Evolutionary conservation across 2,329 filamentous ascomycete species (phyloP).

Genomic region (Uncinocarpus reesii): DNA sequence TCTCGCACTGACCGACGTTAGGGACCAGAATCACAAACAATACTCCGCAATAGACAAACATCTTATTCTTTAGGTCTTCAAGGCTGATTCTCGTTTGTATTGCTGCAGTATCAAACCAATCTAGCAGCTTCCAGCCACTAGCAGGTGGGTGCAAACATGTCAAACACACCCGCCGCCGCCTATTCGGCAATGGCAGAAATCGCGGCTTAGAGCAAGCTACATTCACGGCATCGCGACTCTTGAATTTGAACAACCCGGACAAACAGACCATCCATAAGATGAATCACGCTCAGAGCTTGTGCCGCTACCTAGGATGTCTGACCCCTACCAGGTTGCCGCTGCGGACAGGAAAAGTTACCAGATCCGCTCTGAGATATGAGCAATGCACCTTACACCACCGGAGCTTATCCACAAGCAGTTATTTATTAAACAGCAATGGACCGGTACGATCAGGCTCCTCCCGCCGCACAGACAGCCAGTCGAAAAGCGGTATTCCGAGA

Average conservation of each 20-base stretch:
- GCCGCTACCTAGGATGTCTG: not conserved
- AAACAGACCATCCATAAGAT: not conserved
- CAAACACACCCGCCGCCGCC: too few species aligned
- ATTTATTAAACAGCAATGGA: not conserved
- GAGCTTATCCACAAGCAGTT: slow-evolving; percentile 3
- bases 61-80: too few species aligned
- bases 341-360: not conserved
- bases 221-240: too few species aligned
- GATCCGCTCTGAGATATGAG: not conserved
- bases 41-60: too few species aligned
- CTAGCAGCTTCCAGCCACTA: too few species aligned
- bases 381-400: not conserved
- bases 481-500: slow-evolving; percentile 4
- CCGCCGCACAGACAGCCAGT: not conserved
- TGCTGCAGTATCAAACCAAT: too few species aligned
- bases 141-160: slow-evolving; percentile 31
- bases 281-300: not conserved
- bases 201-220: too few species aligned
- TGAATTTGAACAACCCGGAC: too few species aligned
- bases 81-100: too few species aligned
- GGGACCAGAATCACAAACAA: too few species aligned
- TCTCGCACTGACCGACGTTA: too few species aligned
- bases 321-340: not conserved
- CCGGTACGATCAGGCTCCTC: not conserved
- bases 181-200: too few species aligned